Base-by-base conservation (phyloP, 2,329 filamentous ascomycete species). In the Cryoendolithus antarcticus region DNA sequence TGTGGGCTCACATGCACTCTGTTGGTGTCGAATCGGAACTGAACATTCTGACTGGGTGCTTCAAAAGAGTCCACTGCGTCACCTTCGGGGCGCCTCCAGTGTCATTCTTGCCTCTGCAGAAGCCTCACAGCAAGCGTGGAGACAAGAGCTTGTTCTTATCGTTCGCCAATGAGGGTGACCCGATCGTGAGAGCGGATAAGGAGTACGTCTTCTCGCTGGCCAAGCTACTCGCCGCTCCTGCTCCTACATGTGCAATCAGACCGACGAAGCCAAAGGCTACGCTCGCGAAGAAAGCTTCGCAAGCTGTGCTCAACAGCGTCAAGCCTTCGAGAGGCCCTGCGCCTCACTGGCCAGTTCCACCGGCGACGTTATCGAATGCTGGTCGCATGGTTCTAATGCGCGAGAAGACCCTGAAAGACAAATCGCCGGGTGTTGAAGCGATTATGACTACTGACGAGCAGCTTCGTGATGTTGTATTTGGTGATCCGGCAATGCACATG, bases 131-230 rank as follows among this genome's bases (percentile, higher is more conserved):
- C 9, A 51, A 52, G 31, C 48, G 53, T 8, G 57, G 67, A 4
- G 59, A 67, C 21, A 86, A 82, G 54, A 86, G 77, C 41, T 56
- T 89, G 4, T 93, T 93, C 56, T 70, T 85, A 38, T 75, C 73
- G 32, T 86, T 93, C 54, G 68, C 88, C 51, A 94, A 93, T 53
- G 85, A 93, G 57, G 86, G 86, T 3, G 86, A 93, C 48, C 84
- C 83, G 0, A 82, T 93, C 0, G 70, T 75, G 0, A 66, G 86
- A 21, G 84, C 84, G 0, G 85, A 93, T 54, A 82, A 77, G 58
- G 71, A 75, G 0, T 89, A 93, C 50, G 68, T 93, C 10, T 73
- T 72, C 45, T 82, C 75, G 28, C 65, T 93, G 7, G 61, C 91
- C 1, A 77, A 82, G 43, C 66, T 93, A 0, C 80, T 85, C 41